Conservation (phyloP, 2,329 filamentous ascomycete species). For the Aspergillus caelatus region DNA sequence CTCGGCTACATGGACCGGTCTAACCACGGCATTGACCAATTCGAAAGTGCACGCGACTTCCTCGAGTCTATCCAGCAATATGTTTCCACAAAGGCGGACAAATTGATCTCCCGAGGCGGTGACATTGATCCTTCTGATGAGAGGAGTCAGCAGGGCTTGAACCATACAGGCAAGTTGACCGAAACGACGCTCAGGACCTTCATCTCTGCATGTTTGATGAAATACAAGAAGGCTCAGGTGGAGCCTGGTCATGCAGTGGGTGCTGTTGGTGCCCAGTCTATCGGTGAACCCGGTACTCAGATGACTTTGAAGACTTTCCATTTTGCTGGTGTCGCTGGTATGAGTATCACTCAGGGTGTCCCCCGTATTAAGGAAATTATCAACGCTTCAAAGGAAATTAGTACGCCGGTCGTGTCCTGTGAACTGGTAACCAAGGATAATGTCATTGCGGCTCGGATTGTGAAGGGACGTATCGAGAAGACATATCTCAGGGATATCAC, state of each 20-base stretch:
- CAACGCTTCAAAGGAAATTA: conserved; percentile 93
- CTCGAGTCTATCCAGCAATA: conserved; percentile 76
- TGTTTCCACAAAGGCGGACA: conserved; percentile 64
- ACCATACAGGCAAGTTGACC: conserved; percentile 84
- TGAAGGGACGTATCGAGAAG: conserved; percentile 93
- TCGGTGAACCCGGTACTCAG: conserved; percentile 96
- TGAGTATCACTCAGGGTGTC: conserved; percentile 99
- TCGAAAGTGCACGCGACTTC: conserved; percentile 82
- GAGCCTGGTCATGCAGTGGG: conserved; percentile 96
- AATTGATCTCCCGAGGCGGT: conserved; percentile 52
- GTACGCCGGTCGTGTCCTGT: conserved; percentile 90
- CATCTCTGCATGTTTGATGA: conserved; percentile 78
- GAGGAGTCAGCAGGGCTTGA: conserved; percentile 45
- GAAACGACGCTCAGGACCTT: conserved; percentile 72
- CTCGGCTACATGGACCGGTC: conserved; percentile 72
- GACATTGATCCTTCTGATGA: conserved; percentile 33
- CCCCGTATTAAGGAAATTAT: conserved; percentile 99
- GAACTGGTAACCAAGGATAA: conserved; percentile 75
- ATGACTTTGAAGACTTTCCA: conserved; percentile 99
- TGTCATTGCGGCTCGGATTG: conserved; percentile 80
- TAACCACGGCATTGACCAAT: conserved; percentile 70
- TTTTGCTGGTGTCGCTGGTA: conserved; percentile 98
- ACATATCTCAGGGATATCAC: conserved; percentile 84
- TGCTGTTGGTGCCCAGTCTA: conserved; percentile 94
- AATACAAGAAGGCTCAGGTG: conserved; percentile 87